These are phyloP conservation scores for Pichia terricola DNA, from an alignment of 1,139 yeast genomes.

Conservation along the genomic window DNA sequence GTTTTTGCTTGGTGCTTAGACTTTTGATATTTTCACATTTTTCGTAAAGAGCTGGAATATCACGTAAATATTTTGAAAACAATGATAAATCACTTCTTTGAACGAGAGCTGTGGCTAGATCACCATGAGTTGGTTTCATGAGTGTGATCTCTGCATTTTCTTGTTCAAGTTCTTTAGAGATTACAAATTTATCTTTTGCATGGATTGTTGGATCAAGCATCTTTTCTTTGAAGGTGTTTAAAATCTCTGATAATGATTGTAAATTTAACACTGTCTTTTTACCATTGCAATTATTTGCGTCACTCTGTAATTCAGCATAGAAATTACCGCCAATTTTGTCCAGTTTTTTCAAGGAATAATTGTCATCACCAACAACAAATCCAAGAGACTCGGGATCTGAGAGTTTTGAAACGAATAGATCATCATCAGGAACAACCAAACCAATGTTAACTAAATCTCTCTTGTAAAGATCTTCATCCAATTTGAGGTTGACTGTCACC, in stretches of 20 bases:
- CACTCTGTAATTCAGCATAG: conserved; percentile 1
- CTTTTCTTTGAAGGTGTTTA: conserved; percentile 7
- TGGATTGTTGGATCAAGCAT: conserved; percentile 12
- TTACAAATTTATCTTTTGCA: conserved; percentile 8
- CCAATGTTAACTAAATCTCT: conserved; percentile 9
- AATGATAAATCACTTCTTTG: conserved; percentile 38
- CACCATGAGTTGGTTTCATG: conserved; percentile 22
- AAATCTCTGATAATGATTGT: conserved; percentile 4
- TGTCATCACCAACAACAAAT: conserved; percentile 7
- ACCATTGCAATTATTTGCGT: conserved; percentile 2
- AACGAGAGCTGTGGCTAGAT: conserved; percentile 29
- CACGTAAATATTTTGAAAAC: conserved; percentile 49
- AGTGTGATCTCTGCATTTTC: conserved; percentile 12
- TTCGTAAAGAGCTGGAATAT: conserved; percentile 34
- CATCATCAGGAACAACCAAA: background rate
- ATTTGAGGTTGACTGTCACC: conserved; percentile 7
- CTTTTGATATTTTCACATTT: conserved; percentile 30
- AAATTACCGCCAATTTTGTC: conserved; percentile 2
- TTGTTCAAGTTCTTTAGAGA: conserved; percentile 8
- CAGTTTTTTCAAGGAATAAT: conserved; percentile 1
- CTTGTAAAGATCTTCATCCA: conserved; percentile 11
- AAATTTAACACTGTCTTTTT: conserved; percentile 4
- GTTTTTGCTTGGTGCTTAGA: conserved; percentile 15
- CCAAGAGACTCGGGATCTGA: conserved; percentile 6
- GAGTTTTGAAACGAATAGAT: background rate